phyloP scores from a whole-genome alignment of 306 rosid species.

The Acacia acuminata region DNA sequence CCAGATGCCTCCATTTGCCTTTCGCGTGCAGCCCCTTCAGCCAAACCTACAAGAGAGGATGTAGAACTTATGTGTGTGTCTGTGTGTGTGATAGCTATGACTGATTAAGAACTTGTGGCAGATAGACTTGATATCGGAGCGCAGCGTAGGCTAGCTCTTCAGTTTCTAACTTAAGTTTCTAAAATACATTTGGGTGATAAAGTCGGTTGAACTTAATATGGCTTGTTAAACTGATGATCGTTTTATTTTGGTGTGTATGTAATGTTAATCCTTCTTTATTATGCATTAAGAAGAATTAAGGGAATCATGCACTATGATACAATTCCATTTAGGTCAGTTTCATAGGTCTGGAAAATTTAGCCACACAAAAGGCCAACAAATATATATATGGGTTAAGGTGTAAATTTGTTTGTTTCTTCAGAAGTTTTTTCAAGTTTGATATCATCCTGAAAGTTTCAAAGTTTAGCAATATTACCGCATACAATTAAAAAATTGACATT shows the following conservation, averaged over 20 bases:
- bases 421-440: no score
- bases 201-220: neutral
- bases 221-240: neutral
- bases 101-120: slow-evolving; percentile 18
- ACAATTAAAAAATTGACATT: no score
- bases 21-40: slow-evolving; percentile 62
- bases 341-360: neutral
- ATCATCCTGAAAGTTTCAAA: no score
- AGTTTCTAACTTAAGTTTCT: neutral
- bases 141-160: slow-evolving; percentile 3
- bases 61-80: neutral
- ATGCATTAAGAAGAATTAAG: neutral
- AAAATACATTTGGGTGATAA: neutral
- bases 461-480: no score
- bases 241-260: neutral
- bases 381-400: neutral
- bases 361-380: neutral
- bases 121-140: slow-evolving; percentile 2
- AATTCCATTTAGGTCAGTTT: neutral
- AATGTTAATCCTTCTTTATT: neutral
- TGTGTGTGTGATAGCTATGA: neutral
- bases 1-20: slow-evolving; percentile 50
- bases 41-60: slow-evolving; percentile 56
- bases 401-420: no score
- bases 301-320: neutral